phyloP scores from a whole-genome alignment of 2,329 filamentous ascomycete species.

The Fusarium buharicum region DNA sequence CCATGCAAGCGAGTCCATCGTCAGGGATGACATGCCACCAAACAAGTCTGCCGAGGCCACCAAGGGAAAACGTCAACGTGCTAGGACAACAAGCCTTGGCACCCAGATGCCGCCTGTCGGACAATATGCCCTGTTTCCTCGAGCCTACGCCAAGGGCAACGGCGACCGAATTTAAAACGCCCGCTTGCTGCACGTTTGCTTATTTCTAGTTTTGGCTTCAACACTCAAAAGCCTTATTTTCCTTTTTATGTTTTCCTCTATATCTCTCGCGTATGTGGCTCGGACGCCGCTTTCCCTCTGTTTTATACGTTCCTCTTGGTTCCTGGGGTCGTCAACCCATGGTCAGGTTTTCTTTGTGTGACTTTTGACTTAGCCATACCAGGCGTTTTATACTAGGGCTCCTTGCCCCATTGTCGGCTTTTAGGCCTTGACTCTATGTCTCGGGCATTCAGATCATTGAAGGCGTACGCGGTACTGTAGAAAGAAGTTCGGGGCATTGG shows the following conservation, averaged over 20 bases:
- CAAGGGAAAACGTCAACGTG: slow-evolving; percentile 53
- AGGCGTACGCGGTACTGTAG: slow-evolving; percentile 29
- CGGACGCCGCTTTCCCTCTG: slow-evolving; percentile 8
- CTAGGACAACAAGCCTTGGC: slow-evolving; percentile 60
- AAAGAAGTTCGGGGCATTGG: slow-evolving; percentile 33
- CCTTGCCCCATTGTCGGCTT: slow-evolving; percentile 1
- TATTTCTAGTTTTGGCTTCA: slow-evolving; percentile 8
- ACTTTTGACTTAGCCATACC: slow-evolving; percentile 14
- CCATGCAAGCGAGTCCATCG: slow-evolving; percentile 53
- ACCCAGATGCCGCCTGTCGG: slow-evolving; percentile 56
- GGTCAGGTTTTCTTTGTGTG: slow-evolving; percentile 32
- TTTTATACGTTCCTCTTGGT: slow-evolving; percentile 7
- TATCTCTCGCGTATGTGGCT: slow-evolving; percentile 9
- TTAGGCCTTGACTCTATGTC: slow-evolving; percentile 2
- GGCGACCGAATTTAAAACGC: slow-evolving; percentile 48
- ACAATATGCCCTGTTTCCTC: slow-evolving; percentile 60
- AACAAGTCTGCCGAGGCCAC: slow-evolving; percentile 47
- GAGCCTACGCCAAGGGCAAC: slow-evolving; percentile 47
- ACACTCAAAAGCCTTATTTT: slow-evolving; percentile 5
- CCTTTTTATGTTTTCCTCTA: neutral
- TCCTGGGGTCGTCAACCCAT: neutral
- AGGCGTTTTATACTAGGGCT: slow-evolving; percentile 6
- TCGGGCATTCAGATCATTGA: slow-evolving; percentile 11
- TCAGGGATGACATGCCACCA: slow-evolving; percentile 45
- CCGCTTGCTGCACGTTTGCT: slow-evolving; percentile 16